Percentiles rank a stretch among this genome's conserved stretches.
Evolutionary conservation across 2,329 filamentous ascomycete species (phyloP).

Genomic region (Arthrobotrys sphaeroides): DNA sequence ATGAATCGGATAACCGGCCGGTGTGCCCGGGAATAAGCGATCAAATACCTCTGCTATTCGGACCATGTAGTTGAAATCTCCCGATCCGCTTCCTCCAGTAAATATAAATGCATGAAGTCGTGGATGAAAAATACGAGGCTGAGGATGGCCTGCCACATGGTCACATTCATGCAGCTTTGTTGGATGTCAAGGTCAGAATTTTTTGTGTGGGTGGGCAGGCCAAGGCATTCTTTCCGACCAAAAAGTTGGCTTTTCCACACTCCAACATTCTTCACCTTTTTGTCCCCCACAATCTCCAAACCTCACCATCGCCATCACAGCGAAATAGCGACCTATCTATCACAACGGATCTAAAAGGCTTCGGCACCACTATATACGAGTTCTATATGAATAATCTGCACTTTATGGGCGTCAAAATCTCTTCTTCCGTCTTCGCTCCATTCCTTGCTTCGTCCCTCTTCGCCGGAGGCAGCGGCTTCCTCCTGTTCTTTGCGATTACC

Average conservation of each 20-base stretch:
- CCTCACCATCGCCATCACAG: slow-evolving; percentile 30
- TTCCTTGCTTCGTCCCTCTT: slow-evolving; percentile 43
- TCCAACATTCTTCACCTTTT: slow-evolving; percentile 35
- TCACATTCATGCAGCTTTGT: not conserved
- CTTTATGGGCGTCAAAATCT: slow-evolving; percentile 53
- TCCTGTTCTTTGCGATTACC: slow-evolving; percentile 50
- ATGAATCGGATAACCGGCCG: too few species aligned
- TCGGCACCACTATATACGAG: not conserved
- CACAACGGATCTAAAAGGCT: not conserved
- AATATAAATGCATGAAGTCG: slow-evolving; percentile 20
- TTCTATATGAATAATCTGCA: slow-evolving; percentile 48
- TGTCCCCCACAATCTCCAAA: slow-evolving; percentile 27
- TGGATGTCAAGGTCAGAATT: too few species aligned
- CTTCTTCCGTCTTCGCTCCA: slow-evolving; percentile 42
- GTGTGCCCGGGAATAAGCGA: too few species aligned
- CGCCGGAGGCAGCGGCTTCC: slow-evolving; percentile 45
- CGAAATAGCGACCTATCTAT: slow-evolving; percentile 1
- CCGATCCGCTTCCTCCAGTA: too few species aligned
- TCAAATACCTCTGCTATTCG: too few species aligned
- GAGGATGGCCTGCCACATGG: slow-evolving; percentile 28
- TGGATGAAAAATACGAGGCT: slow-evolving; percentile 12
- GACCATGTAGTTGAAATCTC: too few species aligned
- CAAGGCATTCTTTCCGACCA: slow-evolving; percentile 13
- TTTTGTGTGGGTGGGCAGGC: too few species aligned
- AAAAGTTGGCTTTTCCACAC: slow-evolving; percentile 26